Evolutionary conservation across 2,329 filamentous ascomycete species (phyloP), one percentile per base, ranked within the genome.

Genomic region (Aureobasidium mangrovei): DNA sequence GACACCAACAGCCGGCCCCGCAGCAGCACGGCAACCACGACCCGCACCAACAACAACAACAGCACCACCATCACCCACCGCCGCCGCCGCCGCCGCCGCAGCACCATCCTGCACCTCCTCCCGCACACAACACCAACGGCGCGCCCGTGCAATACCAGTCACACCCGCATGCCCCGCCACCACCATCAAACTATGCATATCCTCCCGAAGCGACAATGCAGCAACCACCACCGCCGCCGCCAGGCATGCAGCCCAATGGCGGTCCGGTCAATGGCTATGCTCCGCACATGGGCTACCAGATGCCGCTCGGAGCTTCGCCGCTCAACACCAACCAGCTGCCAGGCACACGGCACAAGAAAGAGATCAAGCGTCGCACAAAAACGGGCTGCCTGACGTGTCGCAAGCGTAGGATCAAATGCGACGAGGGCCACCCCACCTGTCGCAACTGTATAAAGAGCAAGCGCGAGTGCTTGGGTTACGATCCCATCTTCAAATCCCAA

Each of bases 341-440:
- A 26, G 79, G 81, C 57, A 80, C 79, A 45, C 75, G 83, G 62
- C 81, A 85, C 67, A 82, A 81, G 69, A 83, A 86, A 71, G 84
- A 88, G 70, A 86, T 88, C 67, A 88, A 88, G 73, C 77, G 84
- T 61, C 77, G 85, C 65, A 88, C 85, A 55, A 86, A 86, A 71
- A 86, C 83, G 1, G 83, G 83, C n/a, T 60, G 18, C 18, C 58
- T 77, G 68, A 77, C 74, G 26, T 77, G 74, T 72, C 70, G 74
- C 59, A 77, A 76, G 61, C 75, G 84, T 63, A 76, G 84, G 72
- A 88, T 88, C 69, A 88, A 88, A 93, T 98, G 93, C 74, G 93
- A 97, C 80, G 93, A 98, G 77, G 84, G 83, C 58, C 90, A 95
- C 70, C 93, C 93, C 26, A 84, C 85, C 57, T 98, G 93, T 77